These are phyloP conservation scores for Plasmopara halstedii DNA, from an alignment of 352 stramenopile species.

Conservation along the genomic window DNA sequence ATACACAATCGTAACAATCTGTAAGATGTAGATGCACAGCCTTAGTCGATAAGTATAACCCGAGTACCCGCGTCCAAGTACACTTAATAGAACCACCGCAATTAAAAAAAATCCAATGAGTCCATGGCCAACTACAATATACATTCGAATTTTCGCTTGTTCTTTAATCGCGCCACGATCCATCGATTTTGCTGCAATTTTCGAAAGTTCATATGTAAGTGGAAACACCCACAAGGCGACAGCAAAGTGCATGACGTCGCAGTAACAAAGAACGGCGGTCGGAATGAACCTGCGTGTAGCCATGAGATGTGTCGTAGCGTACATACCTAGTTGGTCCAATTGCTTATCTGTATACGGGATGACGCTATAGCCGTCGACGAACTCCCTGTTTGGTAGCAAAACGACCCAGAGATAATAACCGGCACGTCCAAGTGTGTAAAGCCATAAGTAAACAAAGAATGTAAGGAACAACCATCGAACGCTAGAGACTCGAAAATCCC, in stretches of 20 bases:
- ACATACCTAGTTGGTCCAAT: slow-evolving; percentile 44
- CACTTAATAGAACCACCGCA: slow-evolving; percentile 16
- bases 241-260: slow-evolving; percentile 43
- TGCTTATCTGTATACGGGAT: slow-evolving; percentile 24
- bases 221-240: slow-evolving; percentile 43
- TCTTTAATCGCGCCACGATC: slow-evolving; percentile 43
- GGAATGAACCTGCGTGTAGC: slow-evolving; percentile 20
- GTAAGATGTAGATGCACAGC: slow-evolving; percentile 37
- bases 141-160: slow-evolving; percentile 30
- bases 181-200: slow-evolving; percentile 54
- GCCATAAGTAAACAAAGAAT: slow-evolving; percentile 47
- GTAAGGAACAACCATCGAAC: slow-evolving; percentile 52
- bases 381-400: slow-evolving; percentile 22
- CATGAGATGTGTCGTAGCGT: slow-evolving; percentile 27
- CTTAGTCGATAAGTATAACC: slow-evolving; percentile 25
- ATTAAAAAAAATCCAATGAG: slow-evolving; percentile 25
- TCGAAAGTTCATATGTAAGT: slow-evolving; percentile 49
- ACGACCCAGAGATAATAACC: slow-evolving; percentile 39
- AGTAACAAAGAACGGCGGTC: slow-evolving; percentile 30
- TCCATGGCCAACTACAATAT: slow-evolving; percentile 23
- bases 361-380: slow-evolving; percentile 29
- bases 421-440: slow-evolving; percentile 25
- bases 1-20: slow-evolving; percentile 39
- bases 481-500: slow-evolving; percentile 41
- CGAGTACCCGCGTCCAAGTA: slow-evolving; percentile 30